Conservation (phyloP, 805 yeast species). For the Candida nemodendra region DNA sequence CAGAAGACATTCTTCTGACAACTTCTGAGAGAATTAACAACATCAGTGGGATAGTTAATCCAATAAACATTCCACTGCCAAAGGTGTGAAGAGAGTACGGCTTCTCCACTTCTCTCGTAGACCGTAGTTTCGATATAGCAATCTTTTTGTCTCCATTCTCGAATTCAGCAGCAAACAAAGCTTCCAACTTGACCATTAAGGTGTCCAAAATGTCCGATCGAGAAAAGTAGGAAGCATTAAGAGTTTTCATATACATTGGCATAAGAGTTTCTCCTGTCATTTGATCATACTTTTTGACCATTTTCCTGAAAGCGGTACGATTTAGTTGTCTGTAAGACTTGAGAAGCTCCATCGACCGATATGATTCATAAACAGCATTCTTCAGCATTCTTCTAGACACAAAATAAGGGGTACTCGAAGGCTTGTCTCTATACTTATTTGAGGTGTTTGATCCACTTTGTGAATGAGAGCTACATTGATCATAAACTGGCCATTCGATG, state of each 20-base stretch:
- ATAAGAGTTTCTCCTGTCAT: constrained; percentile 45
- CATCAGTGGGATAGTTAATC: constrained; percentile 67
- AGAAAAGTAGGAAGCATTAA: constrained; percentile 54
- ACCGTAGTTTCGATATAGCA: constrained; percentile 65
- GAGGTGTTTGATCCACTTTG: not conserved
- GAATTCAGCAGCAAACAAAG: constrained; percentile 59
- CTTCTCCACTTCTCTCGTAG: constrained; percentile 35
- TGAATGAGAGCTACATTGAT: too few species aligned
- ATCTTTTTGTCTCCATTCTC: constrained; percentile 69
- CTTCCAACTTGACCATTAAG: constrained; percentile 62
- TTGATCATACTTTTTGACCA: constrained; percentile 88
- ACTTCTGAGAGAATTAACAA: constrained; percentile 50
- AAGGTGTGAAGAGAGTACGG: constrained; percentile 50
- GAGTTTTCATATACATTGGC: constrained; percentile 50
- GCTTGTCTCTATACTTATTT: too few species aligned
- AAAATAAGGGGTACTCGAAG: constrained; percentile 47
- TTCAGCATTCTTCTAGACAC: constrained; percentile 67
- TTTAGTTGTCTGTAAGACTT: constrained; percentile 72
- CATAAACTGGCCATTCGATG: not conserved
- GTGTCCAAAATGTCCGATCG: constrained; percentile 66
- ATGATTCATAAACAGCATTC: constrained; percentile 65
- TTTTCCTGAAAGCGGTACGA: constrained; percentile 82
- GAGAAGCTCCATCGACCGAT: constrained; percentile 66
- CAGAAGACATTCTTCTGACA: constrained; percentile 33
- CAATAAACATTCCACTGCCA: constrained; percentile 63